These are phyloP conservation scores for Rutidosis leptorrhynchoides DNA, from an alignment of 129 eudicot genomes.

Conservation along the genomic window DNA sequence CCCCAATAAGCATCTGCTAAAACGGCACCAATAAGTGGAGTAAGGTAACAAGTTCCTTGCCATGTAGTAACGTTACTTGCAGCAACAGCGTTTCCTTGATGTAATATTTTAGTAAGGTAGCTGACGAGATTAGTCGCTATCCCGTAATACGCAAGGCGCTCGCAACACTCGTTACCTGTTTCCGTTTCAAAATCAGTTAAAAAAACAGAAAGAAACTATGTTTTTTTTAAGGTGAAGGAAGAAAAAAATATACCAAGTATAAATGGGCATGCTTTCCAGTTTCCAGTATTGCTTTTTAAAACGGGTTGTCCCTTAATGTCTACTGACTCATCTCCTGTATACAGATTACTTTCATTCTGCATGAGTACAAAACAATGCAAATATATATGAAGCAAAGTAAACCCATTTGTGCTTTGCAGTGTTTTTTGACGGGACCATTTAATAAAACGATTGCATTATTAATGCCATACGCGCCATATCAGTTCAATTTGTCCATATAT, in stretches of 20 bases:
- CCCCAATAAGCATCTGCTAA: slow-evolving; percentile 85
- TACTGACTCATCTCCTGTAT: slow-evolving; percentile 14
- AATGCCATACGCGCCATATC: neutral
- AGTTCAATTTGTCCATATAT: neutral
- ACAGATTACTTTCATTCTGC: neutral
- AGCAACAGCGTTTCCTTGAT: slow-evolving; percentile 68
- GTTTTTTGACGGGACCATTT: neutral
- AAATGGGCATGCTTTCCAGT: slow-evolving; percentile 19
- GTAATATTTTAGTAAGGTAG: slow-evolving; percentile 61
- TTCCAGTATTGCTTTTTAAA: slow-evolving; percentile 17
- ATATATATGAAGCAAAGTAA: neutral
- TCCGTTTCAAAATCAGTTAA: neutral
- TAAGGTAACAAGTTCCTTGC: slow-evolving; percentile 75
- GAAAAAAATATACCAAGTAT: slow-evolving; percentile 6
- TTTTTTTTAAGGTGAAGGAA: neutral
- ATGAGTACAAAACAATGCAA: neutral
- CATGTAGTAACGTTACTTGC: slow-evolving; percentile 69
- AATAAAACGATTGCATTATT: neutral
- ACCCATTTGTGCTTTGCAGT: neutral
- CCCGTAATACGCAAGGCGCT: slow-evolving; percentile 74
- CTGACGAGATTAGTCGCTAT: slow-evolving; percentile 64
- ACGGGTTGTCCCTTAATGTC: slow-evolving; percentile 3
- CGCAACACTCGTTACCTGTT: slow-evolving; percentile 78
- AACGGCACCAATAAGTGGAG: slow-evolving; percentile 76
- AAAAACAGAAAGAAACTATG: neutral